phyloP scores from a whole-genome alignment of 805 yeast species.

The Zygotorulaspora chibaensis region DNA sequence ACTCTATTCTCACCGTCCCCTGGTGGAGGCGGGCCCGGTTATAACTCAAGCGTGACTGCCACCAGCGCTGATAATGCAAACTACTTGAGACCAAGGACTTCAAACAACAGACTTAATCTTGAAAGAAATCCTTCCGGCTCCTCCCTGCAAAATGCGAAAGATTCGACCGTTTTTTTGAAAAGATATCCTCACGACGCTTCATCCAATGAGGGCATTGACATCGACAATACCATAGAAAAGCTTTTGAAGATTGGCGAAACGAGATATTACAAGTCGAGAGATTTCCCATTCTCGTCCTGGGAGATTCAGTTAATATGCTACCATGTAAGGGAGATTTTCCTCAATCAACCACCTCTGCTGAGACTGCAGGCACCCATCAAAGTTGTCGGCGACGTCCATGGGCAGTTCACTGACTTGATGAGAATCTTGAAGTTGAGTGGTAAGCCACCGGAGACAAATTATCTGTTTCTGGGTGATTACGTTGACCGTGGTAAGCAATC shows the following conservation, averaged over 20 bases:
- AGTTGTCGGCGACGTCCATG: constrained; percentile 91
- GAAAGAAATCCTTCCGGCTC: constrained; percentile 2
- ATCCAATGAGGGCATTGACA: constrained; percentile 38
- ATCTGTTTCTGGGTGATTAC: constrained; percentile 90
- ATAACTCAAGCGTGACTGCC: constrained; percentile 6
- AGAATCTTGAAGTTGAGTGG: constrained; percentile 93
- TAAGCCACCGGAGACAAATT: constrained; percentile 90
- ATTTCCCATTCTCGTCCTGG: constrained; percentile 45
- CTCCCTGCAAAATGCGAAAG: constrained; percentile 18
- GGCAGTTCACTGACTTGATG: constrained; percentile 88
- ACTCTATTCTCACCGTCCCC: constrained; percentile 15
- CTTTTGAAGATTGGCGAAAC: constrained; percentile 50
- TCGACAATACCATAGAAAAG: constrained; percentile 61
- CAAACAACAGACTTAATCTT: neutral
- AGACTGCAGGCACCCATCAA: constrained; percentile 74
- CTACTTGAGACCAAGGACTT: constrained; percentile 9
- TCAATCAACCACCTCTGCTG: constrained; percentile 60
- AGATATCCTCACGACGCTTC: constrained; percentile 30
- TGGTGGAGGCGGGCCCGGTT: constrained; percentile 3
- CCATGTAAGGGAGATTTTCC: constrained; percentile 54
- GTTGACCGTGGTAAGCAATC: constrained; percentile 98
- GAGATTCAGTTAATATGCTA: constrained; percentile 57
- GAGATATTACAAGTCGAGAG: constrained; percentile 35
- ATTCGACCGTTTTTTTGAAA: constrained; percentile 24
- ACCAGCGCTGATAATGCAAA: constrained; percentile 9